phyloP scores from a whole-genome alignment of 495 filamentous ascomycete species.

The Penicillium chermesinum region DNA sequence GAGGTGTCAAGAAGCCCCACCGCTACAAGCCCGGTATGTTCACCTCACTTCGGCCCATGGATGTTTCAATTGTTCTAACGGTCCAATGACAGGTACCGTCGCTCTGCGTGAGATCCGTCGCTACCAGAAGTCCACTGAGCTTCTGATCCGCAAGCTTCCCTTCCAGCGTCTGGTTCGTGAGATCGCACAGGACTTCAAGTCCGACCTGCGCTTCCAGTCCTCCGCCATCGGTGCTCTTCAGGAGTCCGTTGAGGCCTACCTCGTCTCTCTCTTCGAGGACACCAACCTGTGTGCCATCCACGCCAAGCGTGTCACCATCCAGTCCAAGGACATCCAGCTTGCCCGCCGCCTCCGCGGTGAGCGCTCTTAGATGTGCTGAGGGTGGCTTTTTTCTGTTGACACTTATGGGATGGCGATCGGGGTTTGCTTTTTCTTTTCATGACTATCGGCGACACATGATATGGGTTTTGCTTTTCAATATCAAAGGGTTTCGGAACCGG shows the following conservation, averaged over 20 bases:
- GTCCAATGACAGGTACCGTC: slow-evolving; percentile 71
- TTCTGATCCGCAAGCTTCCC: slow-evolving; percentile 99
- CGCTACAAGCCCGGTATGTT: slow-evolving; percentile 95
- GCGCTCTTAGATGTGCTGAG: slow-evolving; percentile 58
- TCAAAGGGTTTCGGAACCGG: slow-evolving; percentile 43
- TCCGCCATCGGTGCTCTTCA: slow-evolving; percentile 99
- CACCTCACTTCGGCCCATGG: not conserved
- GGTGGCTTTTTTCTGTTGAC: slow-evolving; percentile 32
- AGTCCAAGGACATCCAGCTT: slow-evolving; percentile 95
- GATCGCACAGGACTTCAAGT: slow-evolving; percentile 99
- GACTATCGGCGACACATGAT: slow-evolving; percentile 45
- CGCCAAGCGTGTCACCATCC: slow-evolving; percentile 98
- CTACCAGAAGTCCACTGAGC: slow-evolving; percentile 99
- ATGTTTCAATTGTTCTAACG: slow-evolving; percentile 27
- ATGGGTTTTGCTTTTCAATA: slow-evolving; percentile 45
- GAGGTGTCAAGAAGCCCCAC: slow-evolving; percentile 99
- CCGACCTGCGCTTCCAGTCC: slow-evolving; percentile 98
- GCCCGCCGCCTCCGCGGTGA: slow-evolving; percentile 95
- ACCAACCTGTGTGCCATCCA: slow-evolving; percentile 99
- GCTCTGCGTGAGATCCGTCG: slow-evolving; percentile 99
- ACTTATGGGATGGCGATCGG: slow-evolving; percentile 46
- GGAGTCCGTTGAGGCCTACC: slow-evolving; percentile 99
- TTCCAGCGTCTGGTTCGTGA: slow-evolving; percentile 99
- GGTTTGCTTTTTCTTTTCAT: slow-evolving; percentile 41
- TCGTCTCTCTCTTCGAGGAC: slow-evolving; percentile 99